Conservation (phyloP, 305 asterid genomes). For the Plantago coronopus region DNA sequence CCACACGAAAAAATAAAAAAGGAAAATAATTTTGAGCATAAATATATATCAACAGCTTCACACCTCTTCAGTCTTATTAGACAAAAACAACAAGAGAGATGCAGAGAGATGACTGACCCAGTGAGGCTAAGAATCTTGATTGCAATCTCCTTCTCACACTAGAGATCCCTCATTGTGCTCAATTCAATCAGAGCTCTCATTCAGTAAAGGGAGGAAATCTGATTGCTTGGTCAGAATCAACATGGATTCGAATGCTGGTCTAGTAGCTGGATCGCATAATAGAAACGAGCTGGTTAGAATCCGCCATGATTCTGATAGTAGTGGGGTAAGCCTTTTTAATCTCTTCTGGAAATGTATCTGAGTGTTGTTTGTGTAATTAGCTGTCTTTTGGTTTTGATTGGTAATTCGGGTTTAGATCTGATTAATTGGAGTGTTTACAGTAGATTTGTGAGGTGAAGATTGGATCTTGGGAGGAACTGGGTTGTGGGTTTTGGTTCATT, state of each 20-base stretch:
- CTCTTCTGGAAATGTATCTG: slow-evolving; percentile 8
- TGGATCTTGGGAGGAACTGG: slow-evolving; percentile 1
- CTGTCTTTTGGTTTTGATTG: neutral
- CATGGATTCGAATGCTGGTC: slow-evolving; percentile 68
- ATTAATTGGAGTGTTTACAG: slow-evolving; percentile 9
- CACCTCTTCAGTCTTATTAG: no score
- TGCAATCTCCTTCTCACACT: slow-evolving; percentile 16
- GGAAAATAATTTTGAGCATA: no score
- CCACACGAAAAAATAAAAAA: no score
- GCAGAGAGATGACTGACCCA: slow-evolving; percentile 35
- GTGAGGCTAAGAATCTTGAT: slow-evolving; percentile 19
- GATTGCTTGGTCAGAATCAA: neutral
- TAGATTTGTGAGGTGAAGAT: slow-evolving; percentile 16
- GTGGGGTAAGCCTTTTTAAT: slow-evolving; percentile 30
- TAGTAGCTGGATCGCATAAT: slow-evolving; percentile 80
- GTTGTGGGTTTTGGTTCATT: slow-evolving; percentile 9
- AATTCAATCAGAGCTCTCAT: neutral
- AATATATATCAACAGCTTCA: no score
- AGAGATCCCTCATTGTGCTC: neutral
- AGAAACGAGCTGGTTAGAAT: slow-evolving; percentile 64
- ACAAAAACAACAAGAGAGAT: no score
- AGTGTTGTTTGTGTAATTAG: slow-evolving; percentile 1
- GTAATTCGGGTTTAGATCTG: slow-evolving; percentile 20
- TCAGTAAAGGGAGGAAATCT: neutral
- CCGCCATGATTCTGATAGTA: slow-evolving; percentile 54